These are phyloP conservation scores for Cercospora sp. DNA, from an alignment of 2,329 filamentous ascomycete species.

Conservation along the genomic window DNA sequence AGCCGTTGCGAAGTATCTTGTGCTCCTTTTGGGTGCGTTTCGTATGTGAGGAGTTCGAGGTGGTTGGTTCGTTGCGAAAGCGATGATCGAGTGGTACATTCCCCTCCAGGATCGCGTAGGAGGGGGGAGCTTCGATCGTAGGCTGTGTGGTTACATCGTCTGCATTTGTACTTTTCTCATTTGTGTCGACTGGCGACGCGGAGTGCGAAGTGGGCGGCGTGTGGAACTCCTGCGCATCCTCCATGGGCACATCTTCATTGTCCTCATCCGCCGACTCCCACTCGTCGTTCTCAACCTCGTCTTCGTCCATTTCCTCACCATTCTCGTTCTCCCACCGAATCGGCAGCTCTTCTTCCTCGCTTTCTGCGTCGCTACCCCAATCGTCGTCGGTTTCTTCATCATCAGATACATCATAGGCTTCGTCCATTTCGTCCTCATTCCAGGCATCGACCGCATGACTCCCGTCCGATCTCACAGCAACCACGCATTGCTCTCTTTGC, in stretches of 20 bases:
- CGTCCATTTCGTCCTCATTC: constrained; percentile 45
- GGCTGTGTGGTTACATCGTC: neutral
- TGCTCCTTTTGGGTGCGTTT: constrained; percentile 60
- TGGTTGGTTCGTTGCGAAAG: constrained; percentile 36
- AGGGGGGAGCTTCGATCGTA: constrained; percentile 19
- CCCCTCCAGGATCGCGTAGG: constrained; percentile 44
- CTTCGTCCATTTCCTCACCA: constrained; percentile 45
- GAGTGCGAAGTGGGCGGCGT: constrained; percentile 30
- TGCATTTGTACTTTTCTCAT: too few species aligned
- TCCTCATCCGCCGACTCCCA: constrained; percentile 42
- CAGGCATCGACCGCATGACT: constrained; percentile 31
- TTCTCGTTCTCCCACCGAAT: constrained; percentile 47
- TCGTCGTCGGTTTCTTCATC: constrained; percentile 35
- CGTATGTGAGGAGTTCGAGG: constrained; percentile 40
- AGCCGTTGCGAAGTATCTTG: constrained; percentile 52
- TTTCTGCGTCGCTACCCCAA: constrained; percentile 33
- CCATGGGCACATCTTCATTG: constrained; percentile 29
- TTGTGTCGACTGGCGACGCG: constrained; percentile 14
- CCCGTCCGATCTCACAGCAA: constrained; percentile 48
- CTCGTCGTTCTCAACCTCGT: constrained; percentile 48
- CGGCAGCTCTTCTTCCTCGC: constrained; percentile 33
- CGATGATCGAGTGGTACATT: constrained; percentile 48
- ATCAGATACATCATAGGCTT: constrained; percentile 36
- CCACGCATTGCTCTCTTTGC: constrained; percentile 50
- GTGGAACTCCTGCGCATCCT: constrained; percentile 25